Evolutionary conservation across 257 asterid species (phyloP).

Genomic region (Leptodermis oblonga): DNA sequence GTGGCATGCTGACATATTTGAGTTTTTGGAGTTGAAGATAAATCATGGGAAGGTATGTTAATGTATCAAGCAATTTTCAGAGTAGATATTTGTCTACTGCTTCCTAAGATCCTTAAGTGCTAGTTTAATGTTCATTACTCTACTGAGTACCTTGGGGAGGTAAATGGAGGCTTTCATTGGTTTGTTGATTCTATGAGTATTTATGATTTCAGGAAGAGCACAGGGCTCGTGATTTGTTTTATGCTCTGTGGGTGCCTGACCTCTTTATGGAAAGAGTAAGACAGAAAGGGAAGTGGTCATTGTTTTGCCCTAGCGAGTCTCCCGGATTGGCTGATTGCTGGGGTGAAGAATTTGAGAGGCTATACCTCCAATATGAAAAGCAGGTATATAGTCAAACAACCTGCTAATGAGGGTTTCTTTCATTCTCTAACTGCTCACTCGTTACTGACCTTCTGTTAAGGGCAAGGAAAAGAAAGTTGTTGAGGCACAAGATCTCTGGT

Average conservation of each 20-base stretch:
- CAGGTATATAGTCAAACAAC: constrained; percentile 41
- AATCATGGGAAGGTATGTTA: constrained; percentile 89
- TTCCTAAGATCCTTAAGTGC: neutral
- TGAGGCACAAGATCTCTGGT: constrained; percentile 44
- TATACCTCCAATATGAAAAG: constrained; percentile 67
- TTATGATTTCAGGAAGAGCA: constrained; percentile 67
- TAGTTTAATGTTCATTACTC: neutral
- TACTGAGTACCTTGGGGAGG: too few relatives aligned
- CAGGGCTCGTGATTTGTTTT: constrained; percentile 87
- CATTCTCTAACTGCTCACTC: neutral
- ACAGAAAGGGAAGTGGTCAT: constrained; percentile 65
- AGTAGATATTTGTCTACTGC: neutral
- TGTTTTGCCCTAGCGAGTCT: constrained; percentile 93
- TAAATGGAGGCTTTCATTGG: neutral
- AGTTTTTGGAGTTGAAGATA: constrained; percentile 84
- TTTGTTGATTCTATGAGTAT: neutral
- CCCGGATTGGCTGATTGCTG: constrained; percentile 99
- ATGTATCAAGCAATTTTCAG: too few relatives aligned
- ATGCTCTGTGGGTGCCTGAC: constrained; percentile 96
- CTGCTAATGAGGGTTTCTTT: neutral
- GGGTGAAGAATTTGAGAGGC: constrained; percentile 89
- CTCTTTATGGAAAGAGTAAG: constrained; percentile 89
- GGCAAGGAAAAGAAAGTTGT: constrained; percentile 45
- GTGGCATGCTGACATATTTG: constrained; percentile 91
- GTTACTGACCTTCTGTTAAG: constrained; percentile 9